Evolutionary conservation across 768 basidiomycete genomes (phyloP).

Genomic region (Psilocybe cyanescens): DNA sequence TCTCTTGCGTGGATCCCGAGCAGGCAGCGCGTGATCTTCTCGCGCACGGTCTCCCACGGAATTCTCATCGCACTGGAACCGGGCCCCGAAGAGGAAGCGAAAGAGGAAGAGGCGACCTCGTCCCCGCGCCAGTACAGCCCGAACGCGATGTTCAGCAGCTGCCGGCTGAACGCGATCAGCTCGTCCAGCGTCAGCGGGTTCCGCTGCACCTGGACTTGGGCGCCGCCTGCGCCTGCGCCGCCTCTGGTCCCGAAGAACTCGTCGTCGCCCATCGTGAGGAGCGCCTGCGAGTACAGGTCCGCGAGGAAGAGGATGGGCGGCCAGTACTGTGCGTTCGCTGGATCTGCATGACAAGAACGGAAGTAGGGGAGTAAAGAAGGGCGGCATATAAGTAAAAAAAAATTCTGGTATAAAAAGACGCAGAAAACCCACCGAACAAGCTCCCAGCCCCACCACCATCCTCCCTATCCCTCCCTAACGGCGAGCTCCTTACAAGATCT

Average conservation of each 20-base stretch:
- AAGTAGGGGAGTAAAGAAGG: background rate
- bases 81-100: no score
- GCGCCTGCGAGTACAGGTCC: conserved; percentile 81
- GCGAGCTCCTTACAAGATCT: conserved; percentile 59
- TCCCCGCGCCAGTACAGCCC: conserved; percentile 59
- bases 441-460: conserved; percentile 35
- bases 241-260: conserved; percentile 76
- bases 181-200: conserved; percentile 89
- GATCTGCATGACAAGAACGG: conserved; percentile 35
- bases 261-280: conserved; percentile 94
- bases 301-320: conserved; percentile 76
- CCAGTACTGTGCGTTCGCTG: conserved; percentile 53
- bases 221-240: background rate
- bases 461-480: conserved; percentile 64
- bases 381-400: conserved; percentile 2
- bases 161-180: conserved; percentile 71
- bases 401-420: conserved; percentile 1
- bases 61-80: conserved; percentile 30
- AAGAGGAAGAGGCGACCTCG: background rate
- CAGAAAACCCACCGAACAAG: background rate
- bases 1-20: conserved; percentile 87
- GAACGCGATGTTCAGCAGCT: conserved; percentile 85
- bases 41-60: conserved; percentile 73
- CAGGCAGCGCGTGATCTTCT: conserved; percentile 77
- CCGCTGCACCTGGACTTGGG: conserved; percentile 28